A percentile compares a stretch with the other conserved stretches of the same genome.
Evolutionary conservation across 2,329 filamentous ascomycete genomes (phyloP).

Genomic region (Cordyceps cateniannulata): DNA sequence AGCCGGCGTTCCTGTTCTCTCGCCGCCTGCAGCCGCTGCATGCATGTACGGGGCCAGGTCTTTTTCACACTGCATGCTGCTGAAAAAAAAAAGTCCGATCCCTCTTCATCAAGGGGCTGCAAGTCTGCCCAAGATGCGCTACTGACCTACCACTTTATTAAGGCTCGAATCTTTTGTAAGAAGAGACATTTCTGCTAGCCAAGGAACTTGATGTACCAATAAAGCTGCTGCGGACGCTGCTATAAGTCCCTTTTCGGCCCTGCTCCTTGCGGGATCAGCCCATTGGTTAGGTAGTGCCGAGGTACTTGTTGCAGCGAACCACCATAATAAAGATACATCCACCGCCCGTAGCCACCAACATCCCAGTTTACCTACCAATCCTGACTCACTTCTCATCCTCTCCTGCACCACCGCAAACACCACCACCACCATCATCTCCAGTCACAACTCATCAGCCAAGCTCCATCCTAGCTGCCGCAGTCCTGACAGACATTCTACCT

Average conservation of each 20-base stretch:
- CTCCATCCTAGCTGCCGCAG: neutral
- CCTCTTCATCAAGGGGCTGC: neutral
- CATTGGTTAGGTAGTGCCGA: no score
- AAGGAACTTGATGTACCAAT: neutral
- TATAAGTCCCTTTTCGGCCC: no score
- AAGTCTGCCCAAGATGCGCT: neutral
- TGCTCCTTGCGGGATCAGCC: no score
- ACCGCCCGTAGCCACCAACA: neutral
- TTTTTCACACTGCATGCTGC: slow-evolving; percentile 4
- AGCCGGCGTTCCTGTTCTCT: neutral
- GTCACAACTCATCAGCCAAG: neutral
- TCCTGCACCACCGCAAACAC: neutral
- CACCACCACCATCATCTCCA: neutral
- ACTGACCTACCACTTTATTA: neutral
- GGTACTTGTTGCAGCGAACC: neutral
- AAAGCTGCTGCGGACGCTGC: no score
- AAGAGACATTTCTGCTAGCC: neutral
- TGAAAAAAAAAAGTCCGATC: neutral
- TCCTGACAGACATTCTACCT: neutral
- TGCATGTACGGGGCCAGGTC: neutral
- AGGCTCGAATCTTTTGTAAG: neutral
- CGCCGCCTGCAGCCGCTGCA: neutral
- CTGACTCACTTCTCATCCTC: neutral
- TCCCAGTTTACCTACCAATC: neutral
- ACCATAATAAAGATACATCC: neutral